Base-by-base conservation (phyloP, 1,139 yeast genomes). In the Geotrichum siamense region DNA sequence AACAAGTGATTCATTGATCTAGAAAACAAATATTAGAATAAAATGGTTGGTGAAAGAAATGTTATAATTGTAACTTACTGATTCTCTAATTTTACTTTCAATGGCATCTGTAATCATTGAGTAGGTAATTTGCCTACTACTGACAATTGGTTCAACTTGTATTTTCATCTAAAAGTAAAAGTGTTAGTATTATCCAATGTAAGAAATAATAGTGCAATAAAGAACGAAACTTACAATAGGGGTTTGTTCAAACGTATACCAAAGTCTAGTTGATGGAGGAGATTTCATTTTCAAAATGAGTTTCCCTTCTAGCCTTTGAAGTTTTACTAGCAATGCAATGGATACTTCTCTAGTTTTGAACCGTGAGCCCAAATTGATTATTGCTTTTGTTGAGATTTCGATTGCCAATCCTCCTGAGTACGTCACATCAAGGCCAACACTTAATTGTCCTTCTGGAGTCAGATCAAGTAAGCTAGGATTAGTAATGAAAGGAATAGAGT, bases 251-350 rank as follows among this genome's bases (percentile, higher is more conserved):
- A 87, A 91, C 2, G 86, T 76, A 58, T 86, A 91, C 98, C 98
- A 91, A 1, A 91, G 58, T 53, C 97, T 72, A 48, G 78, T 80
- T 3, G 95, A 79, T n/a, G 98, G 97, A 1, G 96, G 94, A 0
- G 94, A 86, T 58, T 91, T 91, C 34, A 89, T 62, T 43, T 75
- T 69, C 25, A 89, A 58, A 0, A 82, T 60, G 51, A 89, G 53
- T 1, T 85, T 83, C 0, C 98, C 98, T 45, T 81, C 79, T 3
- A 91, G 55, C 53, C 73, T 76, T 43, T 75, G 75, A 37, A 87
- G 64, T 0, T 82, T 78, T 0, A 87, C 78, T n/a, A 83, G 76
- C 44, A 91, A 66, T 16, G 82, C 71, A 30, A 91, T 65, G 42
- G 83, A 82, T 31, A 91, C 84, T 54, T 85, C 94, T 39, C 93